phyloP scores from a whole-genome alignment of 805 yeast species.

The Teunomyces tritomae region DNA sequence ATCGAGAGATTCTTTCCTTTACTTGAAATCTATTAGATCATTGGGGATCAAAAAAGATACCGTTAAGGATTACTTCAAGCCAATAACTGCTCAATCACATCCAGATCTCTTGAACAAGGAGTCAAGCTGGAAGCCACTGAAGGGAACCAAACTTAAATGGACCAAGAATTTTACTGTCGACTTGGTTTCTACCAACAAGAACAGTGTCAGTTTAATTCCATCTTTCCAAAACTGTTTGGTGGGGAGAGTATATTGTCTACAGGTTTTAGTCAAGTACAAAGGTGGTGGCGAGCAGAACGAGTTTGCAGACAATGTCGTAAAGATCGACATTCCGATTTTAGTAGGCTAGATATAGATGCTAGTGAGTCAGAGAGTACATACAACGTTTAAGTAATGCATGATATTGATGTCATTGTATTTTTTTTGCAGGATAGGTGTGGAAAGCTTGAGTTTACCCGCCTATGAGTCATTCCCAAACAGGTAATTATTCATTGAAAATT shows the following conservation, averaged over 20 bases:
- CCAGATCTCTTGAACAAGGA: constrained; percentile 23
- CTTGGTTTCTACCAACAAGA: constrained; percentile 39
- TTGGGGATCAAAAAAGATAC: constrained; percentile 41
- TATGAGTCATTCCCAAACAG: constrained; percentile 26
- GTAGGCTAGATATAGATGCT: constrained; percentile 25
- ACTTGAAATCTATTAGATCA: constrained; percentile 36
- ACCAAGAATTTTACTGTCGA: constrained; percentile 37
- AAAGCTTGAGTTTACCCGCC: not conserved
- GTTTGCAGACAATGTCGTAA: constrained; percentile 29
- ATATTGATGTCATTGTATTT: not conserved
- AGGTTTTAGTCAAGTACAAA: constrained; percentile 31
- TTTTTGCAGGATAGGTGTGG: not conserved
- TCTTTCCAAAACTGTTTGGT: constrained; percentile 62
- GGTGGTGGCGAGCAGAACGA: constrained; percentile 35
- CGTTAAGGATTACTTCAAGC: constrained; percentile 34
- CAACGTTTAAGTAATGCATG: not conserved
- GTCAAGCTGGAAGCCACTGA: constrained; percentile 27
- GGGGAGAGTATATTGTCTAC: constrained; percentile 56
- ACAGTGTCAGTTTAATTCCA: constrained; percentile 53
- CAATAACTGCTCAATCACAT: constrained; percentile 21
- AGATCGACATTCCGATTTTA: constrained; percentile 35
- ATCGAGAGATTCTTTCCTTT: constrained; percentile 32
- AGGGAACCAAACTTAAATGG: constrained; percentile 28
- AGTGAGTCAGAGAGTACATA: not conserved
- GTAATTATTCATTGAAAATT: constrained; percentile 17